phyloP scores from a whole-genome alignment of 345 rosid species.

The Murraya koenigii region DNA sequence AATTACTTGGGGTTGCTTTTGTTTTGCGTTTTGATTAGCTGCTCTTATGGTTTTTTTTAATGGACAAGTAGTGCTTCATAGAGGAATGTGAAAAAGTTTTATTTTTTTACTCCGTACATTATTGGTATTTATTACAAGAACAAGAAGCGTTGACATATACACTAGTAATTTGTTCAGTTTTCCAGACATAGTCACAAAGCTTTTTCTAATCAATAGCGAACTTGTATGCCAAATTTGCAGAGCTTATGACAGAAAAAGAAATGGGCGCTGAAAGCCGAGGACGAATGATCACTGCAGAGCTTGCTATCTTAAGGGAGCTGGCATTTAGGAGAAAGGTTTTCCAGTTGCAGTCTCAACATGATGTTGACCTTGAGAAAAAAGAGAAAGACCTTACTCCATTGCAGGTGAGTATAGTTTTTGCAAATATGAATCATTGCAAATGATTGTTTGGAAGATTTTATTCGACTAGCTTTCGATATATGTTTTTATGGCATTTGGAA shows the following conservation, averaged over 20 bases:
- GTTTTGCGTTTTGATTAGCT: background rate
- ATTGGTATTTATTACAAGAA: background rate
- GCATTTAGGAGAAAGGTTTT: conserved; percentile 22
- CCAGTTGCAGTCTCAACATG: background rate
- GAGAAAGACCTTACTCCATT: conserved; percentile 4
- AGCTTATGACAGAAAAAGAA: background rate
- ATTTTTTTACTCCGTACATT: background rate
- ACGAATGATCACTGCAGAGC: conserved; percentile 1
- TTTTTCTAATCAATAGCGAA: background rate
- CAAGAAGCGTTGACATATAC: background rate
- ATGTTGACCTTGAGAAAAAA: background rate
- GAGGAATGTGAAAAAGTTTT: background rate
- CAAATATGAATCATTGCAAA: background rate
- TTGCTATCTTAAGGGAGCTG: conserved; percentile 29
- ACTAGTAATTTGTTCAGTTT: background rate
- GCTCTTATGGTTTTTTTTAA: background rate
- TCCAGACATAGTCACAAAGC: background rate
- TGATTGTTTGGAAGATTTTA: background rate
- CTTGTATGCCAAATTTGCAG: background rate
- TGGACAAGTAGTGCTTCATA: background rate
- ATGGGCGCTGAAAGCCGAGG: conserved; percentile 12
- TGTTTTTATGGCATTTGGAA: background rate
- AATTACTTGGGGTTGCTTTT: background rate
- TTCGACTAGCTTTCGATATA: background rate
- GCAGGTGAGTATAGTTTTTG: background rate